phyloP scores from a whole-genome alignment of 1,284 basidiomycete species.

The Coriolopsis trogii region DNA sequence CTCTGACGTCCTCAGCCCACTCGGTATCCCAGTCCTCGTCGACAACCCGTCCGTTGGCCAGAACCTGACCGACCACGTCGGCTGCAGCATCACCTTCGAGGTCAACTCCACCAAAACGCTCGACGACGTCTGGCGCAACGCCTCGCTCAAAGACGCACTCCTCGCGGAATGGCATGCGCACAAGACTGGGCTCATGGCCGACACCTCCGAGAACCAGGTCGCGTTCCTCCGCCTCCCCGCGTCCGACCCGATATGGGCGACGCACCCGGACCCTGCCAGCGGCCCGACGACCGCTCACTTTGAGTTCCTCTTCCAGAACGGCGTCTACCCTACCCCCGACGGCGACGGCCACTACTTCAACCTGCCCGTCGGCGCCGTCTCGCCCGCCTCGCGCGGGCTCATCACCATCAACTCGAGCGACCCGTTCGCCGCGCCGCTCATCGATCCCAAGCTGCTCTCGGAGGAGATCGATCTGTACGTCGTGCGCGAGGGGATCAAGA shows the following conservation, averaged over 20 bases:
- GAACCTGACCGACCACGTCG: conserved; percentile 37
- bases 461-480: conserved; percentile 40
- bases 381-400: conserved; percentile 25
- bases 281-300: conserved; percentile 27
- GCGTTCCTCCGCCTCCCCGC: conserved; percentile 24
- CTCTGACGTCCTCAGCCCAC: conserved; percentile 10
- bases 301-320: conserved; percentile 15
- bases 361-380: conserved; percentile 24
- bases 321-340: not conserved
- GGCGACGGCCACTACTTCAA: conserved; percentile 27
- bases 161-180: conserved; percentile 31
- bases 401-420: conserved; percentile 29
- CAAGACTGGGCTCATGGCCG: conserved; percentile 18
- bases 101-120: conserved; percentile 32
- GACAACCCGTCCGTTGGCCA: conserved; percentile 23
- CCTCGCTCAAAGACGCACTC: conserved; percentile 20
- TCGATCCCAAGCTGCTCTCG: conserved; percentile 39
- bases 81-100: conserved; percentile 31
- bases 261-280: conserved; percentile 24
- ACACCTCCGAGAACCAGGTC: conserved; percentile 19
- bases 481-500: conserved; percentile 37
- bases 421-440: conserved; percentile 42
- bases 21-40: conserved; percentile 23
- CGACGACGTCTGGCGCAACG: conserved; percentile 28
- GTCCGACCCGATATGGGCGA: conserved; percentile 7